Evolutionary conservation across 2,329 filamentous ascomycete genomes (phyloP), one percentile per base, ranked within the genome.

Genomic region (Fonsecaea pugnacius): DNA sequence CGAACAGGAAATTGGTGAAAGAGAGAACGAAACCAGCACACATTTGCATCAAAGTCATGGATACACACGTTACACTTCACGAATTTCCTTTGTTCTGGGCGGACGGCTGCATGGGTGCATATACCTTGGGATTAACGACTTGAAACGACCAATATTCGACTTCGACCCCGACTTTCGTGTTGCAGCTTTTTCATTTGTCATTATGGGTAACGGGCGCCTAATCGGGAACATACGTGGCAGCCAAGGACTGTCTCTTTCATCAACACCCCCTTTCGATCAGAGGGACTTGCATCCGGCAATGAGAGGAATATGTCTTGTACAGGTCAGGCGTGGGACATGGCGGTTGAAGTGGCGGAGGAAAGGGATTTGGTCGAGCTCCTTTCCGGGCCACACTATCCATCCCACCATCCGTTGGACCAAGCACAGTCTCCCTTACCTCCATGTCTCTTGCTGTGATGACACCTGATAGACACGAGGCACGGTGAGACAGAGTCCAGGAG

Each of bases 1-100:
- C 66, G 69, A n/a, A 70, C 67, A 5, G 69, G 69, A 12, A 69
- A 65, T 30, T 69, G 67, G 67, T 70, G 36, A 63, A 58, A 46
- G 21, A 48, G 38, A 48, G n/a, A 58, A 30, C 24, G 35, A 12
- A 18, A 38, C 33, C 32, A 62, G 52, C 60, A 63, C 35, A 60
- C 60, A 48, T 21, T 48, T 57, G 48, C 58, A 60, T 62, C 62
- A 52, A 27, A 8, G 30, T 14, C 21, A 56, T 27, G 43, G 24
- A 48, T 51, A 35, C 36, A 35, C 36, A 64, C 36, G 46, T 57
- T 38, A 64, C 58, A 53, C 35, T 58, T 56, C 33, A 68, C 63
- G 66, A 68, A 62, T 68, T 66, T 66, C 63, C 58, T 68, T 66
- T 68, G 58, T 64, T 53, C 52, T 48, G 32, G 58, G 54, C 14